Evolutionary conservation across 2,329 filamentous ascomycete species (phyloP), one percentile per base, ranked within the genome.

Genomic region (Paracorniculantispora psalliotae): DNA sequence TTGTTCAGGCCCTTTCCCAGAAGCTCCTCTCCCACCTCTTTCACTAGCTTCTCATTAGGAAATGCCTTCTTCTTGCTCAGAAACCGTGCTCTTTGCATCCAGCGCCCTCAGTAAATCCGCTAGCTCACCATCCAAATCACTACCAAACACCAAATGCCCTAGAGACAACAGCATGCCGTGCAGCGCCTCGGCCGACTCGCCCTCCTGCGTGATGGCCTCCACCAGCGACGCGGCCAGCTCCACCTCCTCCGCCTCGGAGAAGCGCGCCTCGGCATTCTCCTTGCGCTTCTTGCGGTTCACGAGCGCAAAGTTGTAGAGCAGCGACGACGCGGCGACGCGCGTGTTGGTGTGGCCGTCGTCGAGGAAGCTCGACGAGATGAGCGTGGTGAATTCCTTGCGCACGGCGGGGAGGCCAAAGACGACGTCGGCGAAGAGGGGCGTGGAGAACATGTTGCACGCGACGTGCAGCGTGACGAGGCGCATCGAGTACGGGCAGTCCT

Each of bases 381-480:
- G 79, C 61, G 83, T 78, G 1, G 89, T 85, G 28, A 93, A 76
- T 0, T 84, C 78, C 1, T 76, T 70, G 6, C 85, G 81, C 52
- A 92, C 72, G 23, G 66, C 55, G 1, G 73, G 71, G 46, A 81
- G 75, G 2, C 74, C 71, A 7, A 89, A 75, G 9, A 92, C 77
- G 62, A 87, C 81, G 2, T 84, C 79, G 0, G 85, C 78, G 67
- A 88, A 96, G 0, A 96, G 77, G 0, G 84, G 81, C 1, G 87
- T 88, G 0, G 84, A 87, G 75, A 96, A 96, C 44, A 96, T 78
- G 67, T 96, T 97, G 74, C 91, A 96, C 1, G 85, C 81, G 67
- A 93, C 81, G 65, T 97, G 92, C 23, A 96, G 75, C 0, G 91
- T 88, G 17, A 96, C 90, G 2, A 97, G 84, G 15, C 91, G 87